These are phyloP conservation scores for Lyophyllum atratum DNA, from an alignment of 768 basidiomycete species.

Conservation along the genomic window DNA sequence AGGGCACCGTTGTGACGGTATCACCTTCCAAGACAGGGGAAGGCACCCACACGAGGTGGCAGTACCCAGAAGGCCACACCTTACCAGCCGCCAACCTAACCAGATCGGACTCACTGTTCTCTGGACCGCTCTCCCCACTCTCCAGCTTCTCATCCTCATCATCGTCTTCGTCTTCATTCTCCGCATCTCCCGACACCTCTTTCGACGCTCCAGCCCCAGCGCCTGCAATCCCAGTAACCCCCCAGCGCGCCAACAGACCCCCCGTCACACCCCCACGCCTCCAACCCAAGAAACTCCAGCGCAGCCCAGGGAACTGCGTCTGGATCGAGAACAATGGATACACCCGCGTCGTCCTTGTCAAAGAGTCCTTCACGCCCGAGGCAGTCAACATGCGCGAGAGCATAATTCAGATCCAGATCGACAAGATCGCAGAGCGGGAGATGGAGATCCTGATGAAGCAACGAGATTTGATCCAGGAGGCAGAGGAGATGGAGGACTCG, in stretches of 20 bases:
- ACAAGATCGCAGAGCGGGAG: conserved; percentile 11
- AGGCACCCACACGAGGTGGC: conserved; percentile 13
- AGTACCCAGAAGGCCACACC: neutral
- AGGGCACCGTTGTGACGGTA: neutral
- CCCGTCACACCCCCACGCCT: conserved; percentile 10
- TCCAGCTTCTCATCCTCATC: conserved; percentile 1
- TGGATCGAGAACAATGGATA: conserved; percentile 6
- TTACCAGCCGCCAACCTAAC: neutral
- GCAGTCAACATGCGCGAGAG: conserved; percentile 2
- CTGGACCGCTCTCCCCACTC: conserved; percentile 3
- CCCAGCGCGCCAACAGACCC: neutral
- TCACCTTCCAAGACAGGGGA: conserved; percentile 10
- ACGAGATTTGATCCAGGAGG: conserved; percentile 1
- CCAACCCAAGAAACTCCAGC: conserved; percentile 11
- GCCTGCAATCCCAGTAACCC: conserved; percentile 3
- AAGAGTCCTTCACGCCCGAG: conserved; percentile 3
- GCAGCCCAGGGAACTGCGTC: conserved; percentile 9
- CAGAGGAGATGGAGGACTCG: neutral
- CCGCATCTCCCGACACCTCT: conserved; percentile 3
- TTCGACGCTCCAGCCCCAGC: neutral
- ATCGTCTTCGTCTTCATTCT: neutral
- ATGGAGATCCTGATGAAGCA: conserved; percentile 8
- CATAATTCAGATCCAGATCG: neutral
- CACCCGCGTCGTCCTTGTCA: conserved; percentile 6
- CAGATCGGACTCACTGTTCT: neutral